These are phyloP conservation scores for Phoma herbarum DNA, from an alignment of 2,329 filamentous ascomycete genomes.

Conservation along the genomic window DNA sequence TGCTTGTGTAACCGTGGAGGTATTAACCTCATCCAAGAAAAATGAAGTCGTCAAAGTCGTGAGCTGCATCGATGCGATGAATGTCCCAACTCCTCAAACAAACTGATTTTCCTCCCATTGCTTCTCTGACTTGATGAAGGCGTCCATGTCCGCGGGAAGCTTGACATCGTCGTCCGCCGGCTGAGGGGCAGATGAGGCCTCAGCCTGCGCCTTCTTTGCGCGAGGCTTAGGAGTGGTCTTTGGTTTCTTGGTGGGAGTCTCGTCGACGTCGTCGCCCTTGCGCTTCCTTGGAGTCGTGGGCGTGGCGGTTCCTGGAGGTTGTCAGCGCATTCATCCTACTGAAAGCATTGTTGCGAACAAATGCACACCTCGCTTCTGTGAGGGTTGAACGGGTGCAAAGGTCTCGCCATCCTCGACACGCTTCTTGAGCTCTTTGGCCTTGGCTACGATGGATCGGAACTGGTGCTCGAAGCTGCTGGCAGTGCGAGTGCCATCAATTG, in stretches of 20 bases:
- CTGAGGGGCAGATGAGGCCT: background rate
- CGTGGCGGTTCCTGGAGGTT: slow-evolving; percentile 17
- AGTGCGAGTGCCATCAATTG: slow-evolving; percentile 38
- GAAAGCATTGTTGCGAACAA: background rate
- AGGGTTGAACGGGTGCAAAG: slow-evolving; percentile 34
- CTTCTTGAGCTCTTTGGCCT: slow-evolving; percentile 42
- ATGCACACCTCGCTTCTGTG: slow-evolving; percentile 33
- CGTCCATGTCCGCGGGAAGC: slow-evolving; percentile 22
- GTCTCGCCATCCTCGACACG: slow-evolving; percentile 35
- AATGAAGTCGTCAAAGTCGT: background rate
- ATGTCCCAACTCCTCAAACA: too few relatives aligned
- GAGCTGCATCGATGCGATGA: too few relatives aligned
- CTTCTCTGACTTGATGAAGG: slow-evolving; percentile 24
- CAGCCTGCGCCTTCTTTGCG: slow-evolving; percentile 23
- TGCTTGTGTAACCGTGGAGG: background rate
- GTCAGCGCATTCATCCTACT: slow-evolving; percentile 8
- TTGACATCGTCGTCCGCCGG: slow-evolving; percentile 8
- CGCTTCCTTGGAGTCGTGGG: slow-evolving; percentile 32
- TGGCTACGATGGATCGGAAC: slow-evolving; percentile 35
- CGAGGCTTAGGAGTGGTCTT: slow-evolving; percentile 28
- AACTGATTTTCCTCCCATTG: slow-evolving; percentile 9
- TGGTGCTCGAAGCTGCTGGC: slow-evolving; percentile 38
- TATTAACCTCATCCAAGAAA: background rate
- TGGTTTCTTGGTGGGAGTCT: slow-evolving; percentile 33
- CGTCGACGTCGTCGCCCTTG: slow-evolving; percentile 23